Evolutionary conservation across 495 filamentous ascomycete species (phyloP), one percentile per base, ranked within the genome.

Genomic region (Trichocladium uniseriatum): DNA sequence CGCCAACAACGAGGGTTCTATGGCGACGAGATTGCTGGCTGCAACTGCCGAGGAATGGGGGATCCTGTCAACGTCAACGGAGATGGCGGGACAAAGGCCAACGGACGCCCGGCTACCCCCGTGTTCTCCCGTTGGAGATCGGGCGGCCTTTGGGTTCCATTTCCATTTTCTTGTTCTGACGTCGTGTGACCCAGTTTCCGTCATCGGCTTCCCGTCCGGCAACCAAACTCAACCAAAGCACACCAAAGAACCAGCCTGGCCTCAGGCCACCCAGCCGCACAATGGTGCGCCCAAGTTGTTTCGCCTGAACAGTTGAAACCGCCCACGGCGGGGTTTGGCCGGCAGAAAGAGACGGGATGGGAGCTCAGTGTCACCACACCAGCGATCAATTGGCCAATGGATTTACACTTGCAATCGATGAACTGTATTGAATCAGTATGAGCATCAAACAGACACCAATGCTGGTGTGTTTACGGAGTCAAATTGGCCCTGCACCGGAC

Each of bases 401-500:
- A n/a, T n/a, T n/a, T n/a, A n/a, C n/a, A n/a, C n/a, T n/a, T n/a
- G n/a, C n/a, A n/a, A n/a, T n/a, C n/a, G n/a, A n/a, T n/a, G n/a
- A n/a, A n/a, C n/a, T n/a, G n/a, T 27, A 6, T 40, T 41, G 11
- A 15, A 8, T 27, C 8, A 19, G 15, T 37, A 22, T 16, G 41
- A 9, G 6, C 39, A 45, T 43, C 45, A 45, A 58, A 48, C 45
- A 45, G 54, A 48, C 52, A 8, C 45, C 38, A 54, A 49, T 54
- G 46, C 51, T 52, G 48, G 38, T 15, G 18, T 29, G 43, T 32
- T 40, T n/a, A n/a, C n/a, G n/a, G n/a, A n/a, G n/a, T n/a, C n/a
- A n/a, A 16, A 52, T 58, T 58, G 51, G 51, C 48, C 45, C 32
- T 58, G 35, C 49, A 6, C 16, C 45, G n/a, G n/a, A n/a, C n/a